A percentile compares a stretch with the other conserved stretches of the same genome.
phyloP scores from a whole-genome alignment of 2,329 filamentous ascomycete genomes.

The Talaromyces albobiverticillius region DNA sequence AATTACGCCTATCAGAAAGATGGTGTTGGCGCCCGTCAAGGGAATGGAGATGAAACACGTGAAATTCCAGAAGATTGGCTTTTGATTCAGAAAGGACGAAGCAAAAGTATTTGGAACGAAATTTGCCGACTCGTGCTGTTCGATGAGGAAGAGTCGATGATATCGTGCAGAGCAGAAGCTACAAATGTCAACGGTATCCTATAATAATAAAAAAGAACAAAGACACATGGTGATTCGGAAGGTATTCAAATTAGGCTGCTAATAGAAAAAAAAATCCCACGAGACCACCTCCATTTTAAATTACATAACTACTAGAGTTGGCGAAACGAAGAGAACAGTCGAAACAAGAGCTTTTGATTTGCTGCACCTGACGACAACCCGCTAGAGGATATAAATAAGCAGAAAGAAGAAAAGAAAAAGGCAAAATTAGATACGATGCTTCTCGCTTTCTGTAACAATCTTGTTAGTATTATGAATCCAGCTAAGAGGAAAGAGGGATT shows the following conservation, averaged over 20 bases:
- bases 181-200: conserved; percentile 5
- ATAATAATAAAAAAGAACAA: background rate
- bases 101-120: no score
- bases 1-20: conserved; percentile 42
- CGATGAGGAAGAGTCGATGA: no score
- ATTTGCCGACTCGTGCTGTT: no score
- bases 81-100: background rate
- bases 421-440: conserved; percentile 61
- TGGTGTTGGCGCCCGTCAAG: conserved; percentile 33
- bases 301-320: conserved; percentile 12
- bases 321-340: conserved; percentile 1
- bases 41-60: conserved; percentile 47
- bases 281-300: conserved; percentile 10
- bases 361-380: conserved; percentile 7
- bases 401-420: conserved; percentile 9
- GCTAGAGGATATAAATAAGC: conserved; percentile 11
- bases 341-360: conserved; percentile 11
- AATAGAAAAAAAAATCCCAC: background rate
- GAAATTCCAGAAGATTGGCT: conserved; percentile 32
- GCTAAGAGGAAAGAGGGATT: conserved; percentile 13
- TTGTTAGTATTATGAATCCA: conserved; percentile 13
- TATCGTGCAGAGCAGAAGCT: no score
- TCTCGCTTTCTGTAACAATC: conserved; percentile 63
- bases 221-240: background rate
- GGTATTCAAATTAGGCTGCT: background rate